Evolutionary conservation across 1,139 yeast genomes (phyloP).

Genomic region (Sugiyamaella grinbergsii): DNA sequence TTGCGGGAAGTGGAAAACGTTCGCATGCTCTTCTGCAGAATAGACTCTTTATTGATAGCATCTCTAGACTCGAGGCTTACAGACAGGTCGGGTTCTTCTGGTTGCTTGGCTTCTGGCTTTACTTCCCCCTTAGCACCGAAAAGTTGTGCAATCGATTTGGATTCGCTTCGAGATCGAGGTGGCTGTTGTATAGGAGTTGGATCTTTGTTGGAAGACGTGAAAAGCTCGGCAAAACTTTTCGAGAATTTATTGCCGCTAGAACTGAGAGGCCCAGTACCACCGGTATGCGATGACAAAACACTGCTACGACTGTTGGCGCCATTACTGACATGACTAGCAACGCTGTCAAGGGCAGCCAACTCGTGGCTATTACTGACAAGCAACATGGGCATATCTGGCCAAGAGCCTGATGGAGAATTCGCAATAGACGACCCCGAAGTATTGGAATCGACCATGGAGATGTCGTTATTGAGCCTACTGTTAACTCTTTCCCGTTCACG

Average conservation of each 20-base stretch:
- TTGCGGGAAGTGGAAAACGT: slow-evolving; percentile 29
- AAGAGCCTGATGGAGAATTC: slow-evolving; percentile 5
- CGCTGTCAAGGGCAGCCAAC: slow-evolving; percentile 17
- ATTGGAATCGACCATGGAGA: slow-evolving; percentile 10
- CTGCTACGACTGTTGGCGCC: slow-evolving; percentile 28
- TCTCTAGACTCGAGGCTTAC: slow-evolving; percentile 27
- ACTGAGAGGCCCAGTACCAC: slow-evolving; percentile 12
- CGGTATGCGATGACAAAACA: slow-evolving; percentile 7
- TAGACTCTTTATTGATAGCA: slow-evolving; percentile 27
- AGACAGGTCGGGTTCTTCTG: slow-evolving; percentile 25
- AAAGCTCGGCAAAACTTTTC: slow-evolving; percentile 35
- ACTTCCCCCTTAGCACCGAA: slow-evolving; percentile 30
- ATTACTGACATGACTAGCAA: slow-evolving; percentile 21
- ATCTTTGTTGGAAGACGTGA: slow-evolving; percentile 26
- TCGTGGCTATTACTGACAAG: slow-evolving; percentile 24
- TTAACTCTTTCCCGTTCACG: slow-evolving; percentile 8
- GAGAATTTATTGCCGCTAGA: slow-evolving; percentile 27
- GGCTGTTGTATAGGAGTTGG: slow-evolving; percentile 17
- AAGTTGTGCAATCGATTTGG: slow-evolving; percentile 34
- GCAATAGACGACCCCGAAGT: slow-evolving; percentile 6
- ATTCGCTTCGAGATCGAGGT: slow-evolving; percentile 20
- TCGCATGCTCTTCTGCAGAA: slow-evolving; percentile 40
- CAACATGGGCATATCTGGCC: slow-evolving; percentile 25
- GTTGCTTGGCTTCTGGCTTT: slow-evolving; percentile 22
- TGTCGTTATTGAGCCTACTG: slow-evolving; percentile 10